A percentile compares a stretch with the other conserved stretches of the same genome.
These are phyloP conservation scores for Vitis riparia DNA, from an alignment of 164 flowering plant species.

Conservation along the genomic window DNA sequence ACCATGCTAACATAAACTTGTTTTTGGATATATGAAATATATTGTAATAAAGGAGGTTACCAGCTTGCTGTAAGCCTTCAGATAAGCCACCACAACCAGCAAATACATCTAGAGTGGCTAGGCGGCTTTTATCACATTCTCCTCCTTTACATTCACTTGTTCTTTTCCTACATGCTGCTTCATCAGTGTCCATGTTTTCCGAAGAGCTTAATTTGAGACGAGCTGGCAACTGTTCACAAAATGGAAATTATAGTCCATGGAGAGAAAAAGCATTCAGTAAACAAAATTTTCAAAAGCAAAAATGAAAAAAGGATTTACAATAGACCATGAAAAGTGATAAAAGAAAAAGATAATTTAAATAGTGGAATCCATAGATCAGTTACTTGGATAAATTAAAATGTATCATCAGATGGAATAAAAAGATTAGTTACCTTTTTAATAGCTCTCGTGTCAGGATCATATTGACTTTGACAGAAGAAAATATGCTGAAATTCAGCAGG, in stretches of 20 bases:
- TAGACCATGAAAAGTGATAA: neutral
- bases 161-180: slow-evolving; percentile 50
- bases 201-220: slow-evolving; percentile 46
- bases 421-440: slow-evolving; percentile 65
- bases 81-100: slow-evolving; percentile 99
- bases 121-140: slow-evolving; percentile 41
- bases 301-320: too few species aligned
- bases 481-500: slow-evolving; percentile 64
- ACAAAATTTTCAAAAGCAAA: too few species aligned
- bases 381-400: too few species aligned
- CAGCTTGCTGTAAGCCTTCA: slow-evolving; percentile 76
- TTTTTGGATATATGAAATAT: too few species aligned
- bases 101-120: slow-evolving; percentile 92
- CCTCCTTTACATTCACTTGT: slow-evolving; percentile 78
- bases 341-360: too few species aligned
- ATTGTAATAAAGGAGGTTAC: slow-evolving; percentile 27
- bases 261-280: too few species aligned
- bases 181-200: slow-evolving; percentile 24
- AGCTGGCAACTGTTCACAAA: slow-evolving; percentile 60
- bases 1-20: too few species aligned
- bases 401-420: too few species aligned
- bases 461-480: slow-evolving; percentile 77
- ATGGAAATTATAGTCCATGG: neutral
- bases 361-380: too few species aligned
- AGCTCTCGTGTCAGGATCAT: slow-evolving; percentile 76